phyloP scores from a whole-genome alignment of 768 basidiomycete species.

The Infundibulicybe gibba region DNA sequence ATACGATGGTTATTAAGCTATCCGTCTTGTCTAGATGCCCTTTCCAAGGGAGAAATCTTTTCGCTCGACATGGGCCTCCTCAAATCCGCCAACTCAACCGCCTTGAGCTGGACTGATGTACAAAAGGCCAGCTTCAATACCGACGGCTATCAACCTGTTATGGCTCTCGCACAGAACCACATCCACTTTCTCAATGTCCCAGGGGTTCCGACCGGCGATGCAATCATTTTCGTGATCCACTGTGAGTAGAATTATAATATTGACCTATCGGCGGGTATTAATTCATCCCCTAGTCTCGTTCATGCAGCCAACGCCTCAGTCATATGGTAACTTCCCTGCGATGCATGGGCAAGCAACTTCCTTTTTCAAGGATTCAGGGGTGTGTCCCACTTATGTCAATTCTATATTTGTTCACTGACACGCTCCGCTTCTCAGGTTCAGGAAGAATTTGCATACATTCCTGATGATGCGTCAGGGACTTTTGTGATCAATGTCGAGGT shows the following conservation, averaged over 20 bases:
- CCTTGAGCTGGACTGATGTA: conserved; percentile 64
- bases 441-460: conserved; percentile 73
- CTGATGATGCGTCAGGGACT: conserved; percentile 65
- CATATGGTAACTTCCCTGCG: conserved; percentile 67
- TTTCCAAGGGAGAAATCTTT: conserved; percentile 62
- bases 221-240: conserved; percentile 84
- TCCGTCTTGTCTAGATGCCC: conserved; percentile 51
- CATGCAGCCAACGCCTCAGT: conserved; percentile 72
- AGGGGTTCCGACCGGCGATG: conserved; percentile 59
- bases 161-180: conserved; percentile 86
- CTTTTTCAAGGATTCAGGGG: conserved; percentile 57
- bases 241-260: conserved; percentile 42
- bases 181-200: conserved; percentile 80
- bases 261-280: background rate
- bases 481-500: conserved; percentile 73
- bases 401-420: conserved; percentile 14
- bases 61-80: conserved; percentile 68
- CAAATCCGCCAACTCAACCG: conserved; percentile 52
- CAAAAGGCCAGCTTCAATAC: conserved; percentile 53
- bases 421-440: conserved; percentile 42
- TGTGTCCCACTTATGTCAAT: conserved; percentile 22
- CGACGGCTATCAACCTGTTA: conserved; percentile 59
- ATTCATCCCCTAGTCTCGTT: conserved; percentile 53
- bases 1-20: conserved; percentile 1
- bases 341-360: conserved; percentile 66